Evolutionary conservation across 2,329 filamentous ascomycete genomes (phyloP), one percentile per base, ranked within the genome.

Genomic region (Monosporascus cannonballus): DNA sequence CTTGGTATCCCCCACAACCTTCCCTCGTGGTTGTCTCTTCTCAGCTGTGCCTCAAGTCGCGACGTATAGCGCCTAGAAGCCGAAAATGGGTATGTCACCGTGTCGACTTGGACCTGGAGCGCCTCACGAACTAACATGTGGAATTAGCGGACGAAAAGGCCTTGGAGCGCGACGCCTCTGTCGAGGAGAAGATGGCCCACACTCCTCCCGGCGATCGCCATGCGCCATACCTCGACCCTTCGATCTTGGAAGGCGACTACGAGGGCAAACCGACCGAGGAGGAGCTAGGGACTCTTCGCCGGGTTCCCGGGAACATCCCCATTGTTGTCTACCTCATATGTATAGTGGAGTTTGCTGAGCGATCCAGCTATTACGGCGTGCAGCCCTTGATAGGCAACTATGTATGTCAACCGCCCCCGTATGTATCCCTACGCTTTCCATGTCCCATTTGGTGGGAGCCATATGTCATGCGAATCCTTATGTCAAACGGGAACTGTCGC

Each of bases 321-420:
- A 53, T 68, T 14, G 69, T 78, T 3, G 75, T 79, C n/a, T 85
- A 80, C 59, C 61, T 79, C 3, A 75, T 85, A 30, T 84, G 81
- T 55, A 58, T 78, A 6, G 79, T 84, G 41, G 82, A 85, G 57
- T 79, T 84, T 79, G 78, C 25, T 51, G 82, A 85, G 62, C 72
- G 82, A 51, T 81, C 80, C 3, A 83, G 80, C 0, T 85, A 80
- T 70, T 83, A 83, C 61, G 81, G 81, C 55, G 71, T 76, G 6
- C 73, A 77, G 55, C 76, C 75, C 0, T 59, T 73, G 7, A 83
- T 84, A 64, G 73, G 73, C 56, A 87, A 87, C 64, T 87, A 78
- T 59, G 77, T 87, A 78, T 59, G 77, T 87, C 61, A 79, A 86
- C 59, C 78, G 79, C 9, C 76, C 79, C 3, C 37, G 59, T 61